Evolutionary conservation across 768 basidiomycete species (phyloP).

Genomic region (Hypholoma sublateritium): DNA sequence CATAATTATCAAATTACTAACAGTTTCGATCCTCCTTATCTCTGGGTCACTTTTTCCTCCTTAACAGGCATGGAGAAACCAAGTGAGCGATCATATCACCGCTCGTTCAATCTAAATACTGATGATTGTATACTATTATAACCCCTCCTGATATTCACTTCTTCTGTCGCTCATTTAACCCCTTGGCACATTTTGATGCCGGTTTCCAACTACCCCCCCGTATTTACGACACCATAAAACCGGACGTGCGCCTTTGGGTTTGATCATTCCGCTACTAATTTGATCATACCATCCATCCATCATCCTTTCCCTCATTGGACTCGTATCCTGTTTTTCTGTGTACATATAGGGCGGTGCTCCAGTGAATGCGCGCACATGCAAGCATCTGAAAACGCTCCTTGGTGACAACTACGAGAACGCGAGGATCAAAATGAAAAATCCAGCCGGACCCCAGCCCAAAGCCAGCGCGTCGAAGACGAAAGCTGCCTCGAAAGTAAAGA

Average conservation of each 20-base stretch:
- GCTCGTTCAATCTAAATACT: not conserved
- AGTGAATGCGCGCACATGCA: constrained; percentile 48
- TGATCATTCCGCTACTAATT: not conserved
- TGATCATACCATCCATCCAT: not conserved
- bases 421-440: constrained; percentile 42
- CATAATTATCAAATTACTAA: constrained; percentile 1
- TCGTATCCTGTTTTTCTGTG: not conserved
- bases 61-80: constrained; percentile 23
- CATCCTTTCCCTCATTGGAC: not conserved
- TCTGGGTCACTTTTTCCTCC: constrained; percentile 7
- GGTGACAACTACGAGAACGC: constrained; percentile 49
- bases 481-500: constrained; percentile 14
- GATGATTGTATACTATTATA: constrained; percentile 1
- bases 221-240: not conserved
- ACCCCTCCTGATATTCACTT: not conserved
- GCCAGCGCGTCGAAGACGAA: constrained; percentile 10
- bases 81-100: constrained; percentile 2
- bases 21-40: not conserved
- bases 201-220: not conserved
- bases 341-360: constrained; percentile 31
- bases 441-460: constrained; percentile 29
- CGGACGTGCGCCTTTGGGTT: not conserved
- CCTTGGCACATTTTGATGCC: not conserved
- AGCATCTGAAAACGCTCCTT: constrained; percentile 43
- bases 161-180: not conserved